Base-by-base conservation (phyloP, 176 grass and related monocot genomes). In the Lolium multiflorum region DNA sequence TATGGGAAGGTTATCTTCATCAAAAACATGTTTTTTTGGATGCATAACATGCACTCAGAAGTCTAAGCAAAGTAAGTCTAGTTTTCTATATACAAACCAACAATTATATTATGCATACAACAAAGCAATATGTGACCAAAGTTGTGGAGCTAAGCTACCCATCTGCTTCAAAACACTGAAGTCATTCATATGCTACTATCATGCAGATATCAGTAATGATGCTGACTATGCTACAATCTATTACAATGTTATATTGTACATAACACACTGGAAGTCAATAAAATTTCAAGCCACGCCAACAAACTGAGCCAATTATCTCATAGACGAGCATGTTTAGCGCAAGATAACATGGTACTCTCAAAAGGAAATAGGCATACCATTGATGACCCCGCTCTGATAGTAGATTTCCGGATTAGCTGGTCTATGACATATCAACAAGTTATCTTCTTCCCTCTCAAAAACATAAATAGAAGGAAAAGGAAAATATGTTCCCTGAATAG, bases 291-390 rank as follows among this genome's bases (percentile, higher is more conserved):
- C 50, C 21, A 67, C 13, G 43, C 25, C 15, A 81, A 16, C 54
- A 63, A 83, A 80, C 26, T 64, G 13, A 68, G 37, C 58, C 24
- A 71, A 79, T 79, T 65, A 71, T 64, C 58, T 74, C 25, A 28
- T 28, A 28, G 25, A 52, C 52, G 35, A 60, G 44, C 20, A 44
- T 16, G 41, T 51, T 26, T 59, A 74, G 43, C 4, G 17, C 39
- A 81, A 6, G n/a, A 54, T 44, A 62, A 2, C 12, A 67, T 59
- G 62, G 39, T 51, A 39, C 56, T 80, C 6, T 18, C 8, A 22
- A 13, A 74, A 59, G 69, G 58, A 62, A 8, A 39, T 41, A 61
- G 16, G 0, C 58, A 80, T 28, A 74, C 13, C 44, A 67, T 59
- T 48, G 6, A 41, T 11, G 17, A 18, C 20, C 77, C 13, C 83